These are phyloP conservation scores for Effrenium voratum DNA, from an alignment of 73 alveolate species.

Conservation along the genomic window DNA sequence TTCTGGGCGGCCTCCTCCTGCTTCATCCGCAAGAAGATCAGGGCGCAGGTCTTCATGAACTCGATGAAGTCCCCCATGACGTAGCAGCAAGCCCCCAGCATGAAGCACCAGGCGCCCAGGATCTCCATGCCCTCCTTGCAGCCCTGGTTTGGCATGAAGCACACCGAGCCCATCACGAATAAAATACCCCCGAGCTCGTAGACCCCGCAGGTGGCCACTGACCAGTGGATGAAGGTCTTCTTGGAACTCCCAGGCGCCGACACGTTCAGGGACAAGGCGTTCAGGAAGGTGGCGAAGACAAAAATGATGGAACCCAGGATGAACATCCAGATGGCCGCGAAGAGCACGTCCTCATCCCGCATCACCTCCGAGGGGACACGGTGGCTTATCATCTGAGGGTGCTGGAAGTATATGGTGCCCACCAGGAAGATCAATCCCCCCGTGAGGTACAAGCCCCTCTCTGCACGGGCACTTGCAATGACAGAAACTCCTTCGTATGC, in stretches of 20 bases:
- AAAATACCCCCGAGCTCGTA: constrained; percentile 79
- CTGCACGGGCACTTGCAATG: constrained; percentile 48
- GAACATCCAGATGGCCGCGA: constrained; percentile 85
- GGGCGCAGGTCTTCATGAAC: constrained; percentile 76
- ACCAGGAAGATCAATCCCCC: constrained; percentile 81
- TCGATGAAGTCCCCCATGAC: constrained; percentile 82
- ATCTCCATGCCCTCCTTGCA: constrained; percentile 93
- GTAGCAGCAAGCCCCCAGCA: constrained; percentile 67
- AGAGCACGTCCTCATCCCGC: constrained; percentile 68
- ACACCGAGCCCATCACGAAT: constrained; percentile 85
- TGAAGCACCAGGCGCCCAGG: constrained; percentile 94
- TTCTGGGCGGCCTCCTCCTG: constrained; percentile 82
- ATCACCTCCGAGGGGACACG: constrained; percentile 72
- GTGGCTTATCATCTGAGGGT: constrained; percentile 78
- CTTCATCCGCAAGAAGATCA: constrained; percentile 68
- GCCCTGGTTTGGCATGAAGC: not conserved
- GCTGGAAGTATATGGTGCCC: constrained; percentile 81
- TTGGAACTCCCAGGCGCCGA: too few species aligned
- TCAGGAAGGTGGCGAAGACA: constrained; percentile 86
- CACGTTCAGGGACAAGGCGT: constrained; percentile 59
- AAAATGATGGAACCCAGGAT: constrained; percentile 77
- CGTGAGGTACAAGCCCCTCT: constrained; percentile 37
- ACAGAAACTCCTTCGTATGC: constrained; percentile 10
- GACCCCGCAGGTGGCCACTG: constrained; percentile 90
- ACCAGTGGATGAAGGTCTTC: constrained; percentile 77